Conservation (phyloP, 2,329 filamentous ascomycete genomes). For the Didymellaceae sp. region DNA sequence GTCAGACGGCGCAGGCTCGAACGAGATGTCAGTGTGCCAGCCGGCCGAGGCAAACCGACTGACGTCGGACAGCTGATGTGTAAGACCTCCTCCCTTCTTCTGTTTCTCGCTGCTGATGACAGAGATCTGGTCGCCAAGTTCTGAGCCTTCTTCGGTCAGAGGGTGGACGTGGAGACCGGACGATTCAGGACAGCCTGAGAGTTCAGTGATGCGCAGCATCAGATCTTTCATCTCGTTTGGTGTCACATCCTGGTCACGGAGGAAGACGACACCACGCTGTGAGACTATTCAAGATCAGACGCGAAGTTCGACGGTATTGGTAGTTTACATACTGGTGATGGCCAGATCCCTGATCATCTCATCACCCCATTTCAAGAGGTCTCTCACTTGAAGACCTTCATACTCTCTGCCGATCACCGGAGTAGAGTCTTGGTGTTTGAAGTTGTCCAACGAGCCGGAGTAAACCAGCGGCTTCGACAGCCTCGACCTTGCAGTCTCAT, state of each 20-base stretch:
- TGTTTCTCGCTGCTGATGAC: slow-evolving; percentile 49
- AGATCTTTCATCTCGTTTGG: slow-evolving; percentile 69
- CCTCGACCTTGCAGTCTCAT: slow-evolving; percentile 30
- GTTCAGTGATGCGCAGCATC: slow-evolving; percentile 64
- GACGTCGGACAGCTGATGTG: slow-evolving; percentile 53
- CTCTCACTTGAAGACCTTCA: slow-evolving; percentile 41
- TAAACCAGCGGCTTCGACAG: slow-evolving; percentile 31
- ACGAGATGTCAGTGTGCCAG: slow-evolving; percentile 61
- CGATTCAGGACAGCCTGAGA: slow-evolving; percentile 56
- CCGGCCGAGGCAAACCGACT: slow-evolving; percentile 51
- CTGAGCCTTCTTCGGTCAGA: slow-evolving; percentile 56
- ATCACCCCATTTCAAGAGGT: slow-evolving; percentile 44
- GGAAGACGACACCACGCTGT: slow-evolving; percentile 73
- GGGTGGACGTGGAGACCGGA: slow-evolving; percentile 40
- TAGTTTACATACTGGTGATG: slow-evolving; percentile 63
- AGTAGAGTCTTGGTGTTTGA: slow-evolving; percentile 53
- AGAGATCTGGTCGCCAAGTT: slow-evolving; percentile 48
- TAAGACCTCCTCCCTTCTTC: slow-evolving; percentile 38
- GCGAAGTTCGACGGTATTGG: not conserved
- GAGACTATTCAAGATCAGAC: slow-evolving; percentile 59
- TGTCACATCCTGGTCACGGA: slow-evolving; percentile 64
- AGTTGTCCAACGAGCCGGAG: slow-evolving; percentile 33
- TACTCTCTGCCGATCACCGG: slow-evolving; percentile 60
- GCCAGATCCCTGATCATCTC: slow-evolving; percentile 50
- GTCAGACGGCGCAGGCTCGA: slow-evolving; percentile 51